Evolutionary conservation across 78 protist genomes (phyloP).

Genomic region (Dictyostelium firmibasis): DNA sequence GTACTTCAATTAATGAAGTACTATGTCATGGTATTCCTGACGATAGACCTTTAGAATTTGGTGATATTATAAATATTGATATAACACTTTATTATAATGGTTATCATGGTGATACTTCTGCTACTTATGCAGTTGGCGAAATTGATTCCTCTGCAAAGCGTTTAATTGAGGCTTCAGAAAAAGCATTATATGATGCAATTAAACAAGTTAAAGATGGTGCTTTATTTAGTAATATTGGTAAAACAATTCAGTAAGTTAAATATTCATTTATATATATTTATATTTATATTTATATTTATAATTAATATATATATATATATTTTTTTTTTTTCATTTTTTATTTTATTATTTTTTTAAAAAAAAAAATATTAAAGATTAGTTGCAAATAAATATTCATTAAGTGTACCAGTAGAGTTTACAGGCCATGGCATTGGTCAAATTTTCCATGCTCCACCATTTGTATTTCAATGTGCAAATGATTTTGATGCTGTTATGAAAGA

Average conservation of each 20-base stretch:
- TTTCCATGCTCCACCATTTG: conserved; percentile 53
- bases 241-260: conserved; percentile 84
- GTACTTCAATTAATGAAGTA: conserved; percentile 93
- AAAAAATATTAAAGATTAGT: conserved; percentile 4
- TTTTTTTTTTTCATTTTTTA: no score
- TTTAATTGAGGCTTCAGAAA: conserved; percentile 73
- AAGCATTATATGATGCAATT: conserved; percentile 53
- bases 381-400: conserved; percentile 31
- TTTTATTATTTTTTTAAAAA: neutral
- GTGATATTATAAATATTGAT: conserved; percentile 97
- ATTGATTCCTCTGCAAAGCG: conserved; percentile 48
- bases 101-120: conserved; percentile 96
- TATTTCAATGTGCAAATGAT: conserved; percentile 36
- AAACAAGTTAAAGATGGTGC: conserved; percentile 54
- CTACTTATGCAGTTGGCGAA: conserved; percentile 93
- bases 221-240: conserved; percentile 86
- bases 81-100: conserved; percentile 92
- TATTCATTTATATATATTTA: no score
- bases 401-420: conserved; percentile 38
- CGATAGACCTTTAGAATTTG: conserved; percentile 82
- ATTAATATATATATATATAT: no score
- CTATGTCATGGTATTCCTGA: conserved; percentile 99
- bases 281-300: no score
- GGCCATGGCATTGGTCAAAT: conserved; percentile 81
- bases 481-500: conserved; percentile 85